Percentiles rank a stretch among this genome's conserved stretches.
Conservation (phyloP, 2,329 filamentous ascomycete genomes). For the Colletotrichum scovillei region DNA sequence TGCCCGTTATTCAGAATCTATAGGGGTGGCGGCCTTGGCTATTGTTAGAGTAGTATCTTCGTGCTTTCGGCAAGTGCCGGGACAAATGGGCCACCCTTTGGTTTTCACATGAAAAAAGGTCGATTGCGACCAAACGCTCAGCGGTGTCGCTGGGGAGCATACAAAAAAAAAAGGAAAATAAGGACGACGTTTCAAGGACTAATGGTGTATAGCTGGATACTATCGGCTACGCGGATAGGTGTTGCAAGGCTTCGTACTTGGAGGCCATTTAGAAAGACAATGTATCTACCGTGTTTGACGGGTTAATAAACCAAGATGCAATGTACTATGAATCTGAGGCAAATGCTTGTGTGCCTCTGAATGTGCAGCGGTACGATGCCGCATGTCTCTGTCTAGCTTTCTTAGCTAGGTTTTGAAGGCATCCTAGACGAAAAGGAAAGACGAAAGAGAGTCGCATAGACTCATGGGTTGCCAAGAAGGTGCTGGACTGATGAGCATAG, state of each 20-base stretch:
- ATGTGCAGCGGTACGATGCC: neutral
- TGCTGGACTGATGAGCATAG: neutral
- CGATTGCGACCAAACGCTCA: neutral
- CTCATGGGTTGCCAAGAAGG: neutral
- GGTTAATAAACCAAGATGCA: neutral
- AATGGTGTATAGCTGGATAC: neutral
- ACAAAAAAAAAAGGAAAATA: neutral
- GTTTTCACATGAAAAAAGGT: neutral
- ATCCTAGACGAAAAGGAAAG: neutral
- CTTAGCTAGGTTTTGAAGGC: neutral
- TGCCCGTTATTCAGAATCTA: slow-evolving; percentile 37
- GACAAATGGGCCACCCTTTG: neutral
- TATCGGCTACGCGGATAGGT: neutral
- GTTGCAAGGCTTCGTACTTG: neutral
- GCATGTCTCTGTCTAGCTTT: neutral
- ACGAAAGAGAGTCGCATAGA: neutral
- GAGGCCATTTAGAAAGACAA: neutral
- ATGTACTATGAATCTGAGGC: neutral
- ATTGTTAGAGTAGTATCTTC: neutral
- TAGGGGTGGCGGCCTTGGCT: neutral
- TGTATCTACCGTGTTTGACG: neutral
- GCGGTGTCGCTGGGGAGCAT: neutral
- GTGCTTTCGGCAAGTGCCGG: slow-evolving; percentile 4
- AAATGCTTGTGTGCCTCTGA: neutral
- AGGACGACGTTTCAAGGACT: neutral